A percentile compares a stretch with the other conserved stretches of the same genome.
Conservation (phyloP, 2,329 filamentous ascomycete species). For the Plenodomus tracheiphilus region DNA sequence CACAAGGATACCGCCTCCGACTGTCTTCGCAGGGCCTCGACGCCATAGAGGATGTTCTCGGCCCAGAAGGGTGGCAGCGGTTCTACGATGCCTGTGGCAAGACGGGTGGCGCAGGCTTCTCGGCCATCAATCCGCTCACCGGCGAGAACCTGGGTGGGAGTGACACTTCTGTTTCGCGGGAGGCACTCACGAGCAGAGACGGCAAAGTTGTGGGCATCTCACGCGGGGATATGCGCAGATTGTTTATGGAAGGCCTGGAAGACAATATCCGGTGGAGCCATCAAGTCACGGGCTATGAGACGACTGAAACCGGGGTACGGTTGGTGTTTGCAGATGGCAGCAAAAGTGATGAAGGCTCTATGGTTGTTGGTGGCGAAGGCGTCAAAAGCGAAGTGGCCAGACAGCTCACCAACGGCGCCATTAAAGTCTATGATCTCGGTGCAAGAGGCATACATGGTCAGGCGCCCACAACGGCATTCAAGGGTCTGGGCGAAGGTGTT, state of each 20-base stretch:
- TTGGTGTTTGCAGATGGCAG: constrained; percentile 64
- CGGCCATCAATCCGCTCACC: constrained; percentile 57
- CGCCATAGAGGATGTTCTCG: constrained; percentile 63
- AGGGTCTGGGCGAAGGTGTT: constrained; percentile 65
- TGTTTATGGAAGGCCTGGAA: constrained; percentile 63
- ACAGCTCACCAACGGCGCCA: constrained; percentile 60
- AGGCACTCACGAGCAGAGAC: constrained; percentile 54
- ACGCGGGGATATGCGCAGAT: constrained; percentile 63
- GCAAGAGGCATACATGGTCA: constrained; percentile 68
- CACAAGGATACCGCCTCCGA: constrained; percentile 65
- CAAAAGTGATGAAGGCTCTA: constrained; percentile 60
- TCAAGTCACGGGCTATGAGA: constrained; percentile 62
- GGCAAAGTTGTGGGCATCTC: constrained; percentile 65
- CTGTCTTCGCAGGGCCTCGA: constrained; percentile 61
- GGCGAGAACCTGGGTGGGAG: constrained; percentile 48
- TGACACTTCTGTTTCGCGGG: constrained; percentile 15
- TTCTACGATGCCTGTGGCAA: constrained; percentile 65
- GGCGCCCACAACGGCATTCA: constrained; percentile 64
- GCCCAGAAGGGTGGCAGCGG: constrained; percentile 51
- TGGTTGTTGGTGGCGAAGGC: constrained; percentile 66
- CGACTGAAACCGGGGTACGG: constrained; percentile 57
- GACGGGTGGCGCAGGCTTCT: constrained; percentile 60
- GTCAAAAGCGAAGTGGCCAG: constrained; percentile 63
- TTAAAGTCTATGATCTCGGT: constrained; percentile 67
- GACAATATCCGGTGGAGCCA: constrained; percentile 59